Conservation (phyloP, 495 filamentous ascomycete species). For the Trichoderma virens region DNA sequence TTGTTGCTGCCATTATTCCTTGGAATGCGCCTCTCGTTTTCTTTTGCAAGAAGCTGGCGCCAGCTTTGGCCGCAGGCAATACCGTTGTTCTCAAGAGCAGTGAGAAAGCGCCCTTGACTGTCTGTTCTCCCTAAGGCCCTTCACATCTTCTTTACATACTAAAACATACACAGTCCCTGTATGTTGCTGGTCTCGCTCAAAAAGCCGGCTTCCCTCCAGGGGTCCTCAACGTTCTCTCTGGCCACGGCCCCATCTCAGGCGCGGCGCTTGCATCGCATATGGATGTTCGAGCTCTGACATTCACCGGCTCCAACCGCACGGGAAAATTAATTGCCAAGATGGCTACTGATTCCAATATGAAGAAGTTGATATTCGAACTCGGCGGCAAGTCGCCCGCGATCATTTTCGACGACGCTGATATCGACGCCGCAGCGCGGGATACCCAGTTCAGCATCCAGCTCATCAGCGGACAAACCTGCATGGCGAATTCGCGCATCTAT, state of each 20-base stretch:
- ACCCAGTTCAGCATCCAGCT: constrained; percentile 66
- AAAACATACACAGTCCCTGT: neutral
- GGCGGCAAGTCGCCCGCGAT: constrained; percentile 72
- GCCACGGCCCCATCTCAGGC: constrained; percentile 46
- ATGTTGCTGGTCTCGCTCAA: constrained; percentile 40
- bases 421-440: constrained; percentile 60
- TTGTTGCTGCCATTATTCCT: constrained; percentile 71
- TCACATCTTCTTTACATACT: neutral
- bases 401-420: constrained; percentile 60
- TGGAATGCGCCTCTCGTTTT: constrained; percentile 87
- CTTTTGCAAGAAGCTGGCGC: constrained; percentile 79
- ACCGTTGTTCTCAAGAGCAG: constrained; percentile 82
- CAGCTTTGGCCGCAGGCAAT: constrained; percentile 74
- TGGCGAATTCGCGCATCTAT: constrained; percentile 70
- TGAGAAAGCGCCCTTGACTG: constrained; percentile 71
- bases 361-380: constrained; percentile 74
- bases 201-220: constrained; percentile 52
- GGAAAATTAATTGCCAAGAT: constrained; percentile 33
- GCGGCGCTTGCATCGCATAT: constrained; percentile 45
- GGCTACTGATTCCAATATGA: constrained; percentile 44
- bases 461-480: constrained; percentile 69
- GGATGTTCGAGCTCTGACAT: constrained; percentile 46
- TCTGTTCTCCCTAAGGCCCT: constrained; percentile 20
- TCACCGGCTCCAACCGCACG: constrained; percentile 48
- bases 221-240: constrained; percentile 48